Percentiles rank a stretch among this genome's conserved stretches.
Evolutionary conservation across 352 stramenopile genomes (phyloP).

Genomic region (Saprolegnia parasitica): DNA sequence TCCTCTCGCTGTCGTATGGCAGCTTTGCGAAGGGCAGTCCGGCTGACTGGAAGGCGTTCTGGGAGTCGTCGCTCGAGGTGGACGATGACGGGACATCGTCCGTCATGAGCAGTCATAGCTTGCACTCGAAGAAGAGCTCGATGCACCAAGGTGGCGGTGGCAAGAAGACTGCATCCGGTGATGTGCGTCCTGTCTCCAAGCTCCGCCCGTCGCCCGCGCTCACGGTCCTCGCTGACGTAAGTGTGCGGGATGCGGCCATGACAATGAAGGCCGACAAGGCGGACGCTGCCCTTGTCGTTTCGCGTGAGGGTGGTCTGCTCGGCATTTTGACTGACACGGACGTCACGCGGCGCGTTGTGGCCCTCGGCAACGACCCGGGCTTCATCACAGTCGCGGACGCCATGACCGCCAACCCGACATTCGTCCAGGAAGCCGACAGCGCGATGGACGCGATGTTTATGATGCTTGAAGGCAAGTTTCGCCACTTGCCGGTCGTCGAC

Average conservation of each 20-base stretch:
- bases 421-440: conserved; percentile 84
- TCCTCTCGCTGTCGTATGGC: conserved; percentile 84
- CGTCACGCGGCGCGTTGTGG: conserved; percentile 79
- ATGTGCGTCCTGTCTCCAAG: conserved; percentile 90
- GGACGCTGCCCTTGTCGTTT: conserved; percentile 92
- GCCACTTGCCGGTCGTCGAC: conserved; percentile 95
- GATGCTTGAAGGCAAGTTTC: conserved; percentile 91
- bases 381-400: conserved; percentile 79
- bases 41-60: conserved; percentile 86
- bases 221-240: conserved; percentile 79
- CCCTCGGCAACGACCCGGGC: conserved; percentile 77
- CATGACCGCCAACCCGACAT: conserved; percentile 86
- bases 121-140: conserved; percentile 50
- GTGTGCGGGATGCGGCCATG: conserved; percentile 84
- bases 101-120: conserved; percentile 76
- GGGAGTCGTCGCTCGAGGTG: conserved; percentile 82
- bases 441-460: conserved; percentile 89
- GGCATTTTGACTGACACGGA: conserved; percentile 96
- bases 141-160: conserved; percentile 34
- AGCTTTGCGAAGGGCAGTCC: conserved; percentile 85
- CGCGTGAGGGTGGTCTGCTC: conserved; percentile 78
- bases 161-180: conserved; percentile 46
- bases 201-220: conserved; percentile 85
- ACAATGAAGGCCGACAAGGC: conserved; percentile 88
- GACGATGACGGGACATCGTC: conserved; percentile 69